A percentile compares a stretch with the other conserved stretches of the same genome.
These are phyloP conservation scores for Rhodosporidiobolus odoratus DNA, from an alignment of 768 basidiomycete genomes.

Conservation along the genomic window DNA sequence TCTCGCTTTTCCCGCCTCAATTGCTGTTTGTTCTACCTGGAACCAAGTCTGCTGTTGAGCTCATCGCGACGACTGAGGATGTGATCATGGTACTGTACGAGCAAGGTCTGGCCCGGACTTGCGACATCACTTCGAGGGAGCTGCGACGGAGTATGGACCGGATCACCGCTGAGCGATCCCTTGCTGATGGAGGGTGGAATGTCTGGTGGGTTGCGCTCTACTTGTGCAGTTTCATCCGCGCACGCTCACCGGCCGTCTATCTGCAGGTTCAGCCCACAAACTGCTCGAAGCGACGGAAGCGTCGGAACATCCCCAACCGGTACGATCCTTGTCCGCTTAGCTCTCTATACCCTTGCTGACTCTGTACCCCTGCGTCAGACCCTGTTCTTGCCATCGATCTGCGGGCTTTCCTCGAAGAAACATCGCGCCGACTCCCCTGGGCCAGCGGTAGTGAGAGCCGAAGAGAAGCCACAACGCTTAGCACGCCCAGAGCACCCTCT, in stretches of 20 bases:
- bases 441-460: constrained; percentile 20
- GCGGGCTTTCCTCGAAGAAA: constrained; percentile 2
- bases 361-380: constrained; percentile 11
- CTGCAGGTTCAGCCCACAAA: constrained; percentile 22
- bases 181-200: constrained; percentile 65
- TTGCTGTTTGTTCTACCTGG: constrained; percentile 77
- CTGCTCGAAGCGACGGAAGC: not conserved
- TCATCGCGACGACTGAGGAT: constrained; percentile 58
- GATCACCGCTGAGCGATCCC: constrained; percentile 70
- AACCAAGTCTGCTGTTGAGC: constrained; percentile 60
- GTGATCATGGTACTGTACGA: constrained; percentile 71
- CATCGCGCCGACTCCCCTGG: constrained; percentile 18
- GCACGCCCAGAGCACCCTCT: constrained; percentile 9
- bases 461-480: no score
- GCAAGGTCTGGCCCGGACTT: constrained; percentile 71
- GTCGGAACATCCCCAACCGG: not conserved
- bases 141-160: constrained; percentile 74
- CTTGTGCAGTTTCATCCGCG: not conserved
- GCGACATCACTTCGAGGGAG: constrained; percentile 77
- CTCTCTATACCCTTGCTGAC: not conserved
- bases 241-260: not conserved
- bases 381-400: constrained; percentile 28
- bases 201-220: constrained; percentile 68
- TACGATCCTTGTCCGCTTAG: not conserved
- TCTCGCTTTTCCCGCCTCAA: constrained; percentile 62